Percentiles rank a stretch among this genome's conserved stretches.
These are phyloP conservation scores for Termitomyces sp. DNA, from an alignment of 768 basidiomycete species.

Conservation along the genomic window DNA sequence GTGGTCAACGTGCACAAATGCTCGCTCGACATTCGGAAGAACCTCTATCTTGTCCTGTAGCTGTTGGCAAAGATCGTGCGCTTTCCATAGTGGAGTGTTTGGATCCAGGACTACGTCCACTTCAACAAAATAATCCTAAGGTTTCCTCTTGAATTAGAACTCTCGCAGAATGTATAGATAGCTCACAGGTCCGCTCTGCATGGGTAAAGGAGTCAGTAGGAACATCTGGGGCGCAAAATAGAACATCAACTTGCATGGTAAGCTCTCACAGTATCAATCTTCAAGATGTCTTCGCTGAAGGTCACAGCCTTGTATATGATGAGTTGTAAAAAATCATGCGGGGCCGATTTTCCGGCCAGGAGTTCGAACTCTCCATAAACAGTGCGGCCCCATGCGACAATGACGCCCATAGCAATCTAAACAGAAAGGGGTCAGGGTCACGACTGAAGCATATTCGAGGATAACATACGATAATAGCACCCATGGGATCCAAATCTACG, in stretches of 20 bases:
- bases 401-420: slow-evolving; percentile 72
- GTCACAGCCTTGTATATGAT: slow-evolving; percentile 91
- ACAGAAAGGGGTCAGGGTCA: slow-evolving; percentile 5
- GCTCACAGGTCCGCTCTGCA: slow-evolving; percentile 69
- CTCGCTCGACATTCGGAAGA: slow-evolving; percentile 85
- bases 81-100: slow-evolving; percentile 83
- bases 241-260: slow-evolving; percentile 63
- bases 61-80: slow-evolving; percentile 80
- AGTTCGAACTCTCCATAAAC: slow-evolving; percentile 79
- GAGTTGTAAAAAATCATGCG: slow-evolving; percentile 85
- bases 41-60: slow-evolving; percentile 87
- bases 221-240: not conserved
- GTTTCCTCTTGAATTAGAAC: not conserved
- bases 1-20: slow-evolving; percentile 94
- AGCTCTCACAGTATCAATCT: slow-evolving; percentile 88
- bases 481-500: slow-evolving; percentile 71
- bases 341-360: slow-evolving; percentile 89
- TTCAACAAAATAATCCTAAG: slow-evolving; percentile 87
- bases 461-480: slow-evolving; percentile 62
- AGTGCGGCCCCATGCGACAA: slow-evolving; percentile 71
- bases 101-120: slow-evolving; percentile 92
- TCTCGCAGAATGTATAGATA: not conserved
- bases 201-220: slow-evolving; percentile 4
- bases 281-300: slow-evolving; percentile 80
- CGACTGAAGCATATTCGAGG: slow-evolving; percentile 1